Evolutionary conservation across 305 asterid genomes (phyloP).

Genomic region (Lippia alba): DNA sequence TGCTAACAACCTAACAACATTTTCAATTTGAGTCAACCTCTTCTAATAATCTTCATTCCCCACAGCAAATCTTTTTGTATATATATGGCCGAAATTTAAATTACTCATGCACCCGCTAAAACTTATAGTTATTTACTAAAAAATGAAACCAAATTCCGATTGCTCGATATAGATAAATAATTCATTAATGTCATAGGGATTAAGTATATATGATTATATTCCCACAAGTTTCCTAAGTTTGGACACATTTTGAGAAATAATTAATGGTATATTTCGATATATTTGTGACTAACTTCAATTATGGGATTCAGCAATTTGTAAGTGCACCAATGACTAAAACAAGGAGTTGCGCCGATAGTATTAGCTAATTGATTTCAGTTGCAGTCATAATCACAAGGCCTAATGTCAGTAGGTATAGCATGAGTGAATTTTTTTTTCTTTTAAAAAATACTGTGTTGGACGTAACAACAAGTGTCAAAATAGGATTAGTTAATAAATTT

Average conservation of each 20-base stretch:
- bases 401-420: constrained; percentile 12
- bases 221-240: not conserved
- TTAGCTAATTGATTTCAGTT: constrained; percentile 53
- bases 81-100: too few species aligned
- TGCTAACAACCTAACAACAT: constrained; percentile 38
- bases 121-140: too few species aligned
- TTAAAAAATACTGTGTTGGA: constrained; percentile 28
- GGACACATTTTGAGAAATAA: constrained; percentile 20
- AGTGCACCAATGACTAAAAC: constrained; percentile 12
- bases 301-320: constrained; percentile 20
- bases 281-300: not conserved
- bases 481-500: constrained; percentile 15
- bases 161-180: too few species aligned
- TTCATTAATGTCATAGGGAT: too few species aligned
- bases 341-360: constrained; percentile 51
- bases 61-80: constrained; percentile 8
- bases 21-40: constrained; percentile 40
- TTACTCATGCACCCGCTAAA: too few species aligned
- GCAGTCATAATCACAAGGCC: constrained; percentile 37
- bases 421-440: not conserved
- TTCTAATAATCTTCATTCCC: constrained; percentile 17
- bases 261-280: constrained; percentile 1
- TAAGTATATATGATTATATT: too few species aligned
- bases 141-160: too few species aligned
- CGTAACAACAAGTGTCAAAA: constrained; percentile 16